Percentiles rank a stretch among this genome's conserved stretches.
Conservation (phyloP, 495 filamentous ascomycete species). For the Xylaria castorea region DNA sequence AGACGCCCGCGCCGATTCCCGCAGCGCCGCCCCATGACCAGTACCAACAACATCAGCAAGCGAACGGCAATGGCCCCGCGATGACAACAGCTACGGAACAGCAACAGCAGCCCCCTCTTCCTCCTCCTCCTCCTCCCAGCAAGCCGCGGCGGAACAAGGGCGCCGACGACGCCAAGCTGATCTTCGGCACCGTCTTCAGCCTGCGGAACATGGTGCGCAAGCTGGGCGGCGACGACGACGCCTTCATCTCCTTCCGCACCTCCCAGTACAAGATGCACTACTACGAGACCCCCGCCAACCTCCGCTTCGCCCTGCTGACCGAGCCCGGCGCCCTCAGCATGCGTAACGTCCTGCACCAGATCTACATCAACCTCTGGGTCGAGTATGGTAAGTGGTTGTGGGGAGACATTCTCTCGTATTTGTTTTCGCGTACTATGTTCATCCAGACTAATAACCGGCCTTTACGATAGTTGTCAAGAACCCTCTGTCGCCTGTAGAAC, state of each 20-base stretch:
- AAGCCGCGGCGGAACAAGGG: slow-evolving; percentile 61
- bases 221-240: slow-evolving; percentile 88
- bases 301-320: slow-evolving; percentile 96
- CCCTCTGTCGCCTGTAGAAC: slow-evolving; percentile 86
- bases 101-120: slow-evolving; percentile 22
- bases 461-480: slow-evolving; percentile 82
- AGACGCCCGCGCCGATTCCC: slow-evolving; percentile 33
- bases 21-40: slow-evolving; percentile 27
- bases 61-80: neutral
- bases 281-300: slow-evolving; percentile 94
- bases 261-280: slow-evolving; percentile 98
- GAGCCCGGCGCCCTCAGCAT: slow-evolving; percentile 89
- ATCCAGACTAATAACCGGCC: slow-evolving; percentile 16
- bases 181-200: slow-evolving; percentile 96
- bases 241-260: slow-evolving; percentile 89
- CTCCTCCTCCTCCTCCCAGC: too few relatives aligned
- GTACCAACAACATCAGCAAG: slow-evolving; percentile 9
- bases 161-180: slow-evolving; percentile 91
- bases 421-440: neutral
- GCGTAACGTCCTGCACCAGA: slow-evolving; percentile 93
- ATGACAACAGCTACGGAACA: neutral
- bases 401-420: neutral
- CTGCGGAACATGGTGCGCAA: slow-evolving; percentile 96
- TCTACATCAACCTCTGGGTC: slow-evolving; percentile 96
- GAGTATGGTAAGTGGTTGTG: slow-evolving; percentile 74